These are phyloP conservation scores for Amanita fuliginea DNA, from an alignment of 768 basidiomycete genomes.

Conservation along the genomic window DNA sequence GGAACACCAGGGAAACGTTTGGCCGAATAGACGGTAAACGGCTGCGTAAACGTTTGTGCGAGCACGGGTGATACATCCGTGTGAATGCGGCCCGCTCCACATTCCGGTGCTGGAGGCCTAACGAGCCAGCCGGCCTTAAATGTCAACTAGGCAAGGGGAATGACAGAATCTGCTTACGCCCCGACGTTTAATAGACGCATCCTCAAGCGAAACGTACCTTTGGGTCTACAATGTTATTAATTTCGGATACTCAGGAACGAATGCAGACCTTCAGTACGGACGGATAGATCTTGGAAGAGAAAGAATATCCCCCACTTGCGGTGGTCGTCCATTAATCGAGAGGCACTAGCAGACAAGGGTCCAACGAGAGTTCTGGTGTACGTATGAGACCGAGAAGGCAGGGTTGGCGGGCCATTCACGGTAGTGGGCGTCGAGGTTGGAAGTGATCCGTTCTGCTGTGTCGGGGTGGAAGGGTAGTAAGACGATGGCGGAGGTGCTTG, in stretches of 20 bases:
- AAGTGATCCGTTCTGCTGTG: constrained; percentile 19
- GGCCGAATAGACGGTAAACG: constrained; percentile 82
- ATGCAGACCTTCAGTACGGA: constrained; percentile 75
- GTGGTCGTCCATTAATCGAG: constrained; percentile 75
- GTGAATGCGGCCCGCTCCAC: constrained; percentile 54
- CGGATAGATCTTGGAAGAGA: constrained; percentile 89
- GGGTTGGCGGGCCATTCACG: constrained; percentile 28
- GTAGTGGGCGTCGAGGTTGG: constrained; percentile 21
- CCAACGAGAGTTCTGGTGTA: constrained; percentile 89
- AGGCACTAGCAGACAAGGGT: constrained; percentile 78
- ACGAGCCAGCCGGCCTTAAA: constrained; percentile 2
- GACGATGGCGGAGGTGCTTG: constrained; percentile 1
- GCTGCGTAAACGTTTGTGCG: constrained; percentile 74
- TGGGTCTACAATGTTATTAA: constrained; percentile 7
- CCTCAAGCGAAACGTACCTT: constrained; percentile 78
- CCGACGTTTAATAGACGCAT: constrained; percentile 86
- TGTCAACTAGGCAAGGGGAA: constrained; percentile 10
- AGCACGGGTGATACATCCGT: constrained; percentile 64
- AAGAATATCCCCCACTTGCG: constrained; percentile 86
- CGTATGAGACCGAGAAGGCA: constrained; percentile 30
- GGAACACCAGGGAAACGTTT: constrained; percentile 94
- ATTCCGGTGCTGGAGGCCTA: constrained; percentile 66
- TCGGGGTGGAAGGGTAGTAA: constrained; percentile 17
- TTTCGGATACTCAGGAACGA: constrained; percentile 4
- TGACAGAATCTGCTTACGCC: constrained; percentile 49